Evolutionary conservation across 345 rosid species (phyloP).

Genomic region (Gossypioides kirkii): DNA sequence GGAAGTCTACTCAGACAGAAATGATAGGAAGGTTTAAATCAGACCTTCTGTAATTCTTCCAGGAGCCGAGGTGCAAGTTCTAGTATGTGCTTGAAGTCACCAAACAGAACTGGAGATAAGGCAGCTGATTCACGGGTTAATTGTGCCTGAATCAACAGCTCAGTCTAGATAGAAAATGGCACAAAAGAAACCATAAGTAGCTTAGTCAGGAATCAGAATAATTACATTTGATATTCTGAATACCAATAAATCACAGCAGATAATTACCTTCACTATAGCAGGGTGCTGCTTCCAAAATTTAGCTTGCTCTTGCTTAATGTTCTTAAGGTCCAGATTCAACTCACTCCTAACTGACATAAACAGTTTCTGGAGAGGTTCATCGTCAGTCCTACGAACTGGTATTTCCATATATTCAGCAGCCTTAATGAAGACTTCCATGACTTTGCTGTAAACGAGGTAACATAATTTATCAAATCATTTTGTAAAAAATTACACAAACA

Average conservation of each 20-base stretch:
- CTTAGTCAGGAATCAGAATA: not conserved
- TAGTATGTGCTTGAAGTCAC: slow-evolving; percentile 78
- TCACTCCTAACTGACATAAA: slow-evolving; percentile 96
- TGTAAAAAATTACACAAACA: not conserved
- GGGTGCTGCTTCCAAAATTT: slow-evolving; percentile 99
- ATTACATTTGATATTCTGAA: not conserved
- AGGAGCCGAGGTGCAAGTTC: slow-evolving; percentile 97
- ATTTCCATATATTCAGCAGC: slow-evolving; percentile 97
- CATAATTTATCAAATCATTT: not conserved
- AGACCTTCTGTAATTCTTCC: slow-evolving; percentile 92
- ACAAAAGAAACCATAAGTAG: slow-evolving; percentile 11
- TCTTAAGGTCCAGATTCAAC: slow-evolving; percentile 87
- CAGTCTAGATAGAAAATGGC: slow-evolving; percentile 51
- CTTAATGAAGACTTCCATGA: slow-evolving; percentile 94
- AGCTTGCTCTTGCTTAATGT: slow-evolving; percentile 99
- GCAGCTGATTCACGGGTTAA: slow-evolving; percentile 71
- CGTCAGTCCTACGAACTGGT: slow-evolving; percentile 91
- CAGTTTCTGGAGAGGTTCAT: slow-evolving; percentile 95
- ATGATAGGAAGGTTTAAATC: slow-evolving; percentile 1
- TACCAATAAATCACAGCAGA: slow-evolving; percentile 10
- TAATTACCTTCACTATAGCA: slow-evolving; percentile 78
- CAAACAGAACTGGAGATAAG: slow-evolving; percentile 69
- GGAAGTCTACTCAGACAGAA: not conserved
- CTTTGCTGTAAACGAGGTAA: slow-evolving; percentile 60
- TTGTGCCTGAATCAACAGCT: slow-evolving; percentile 96